A percentile compares a stretch with the other conserved stretches of the same genome.
These are phyloP conservation scores for Aspergillus indologenus DNA, from an alignment of 495 filamentous ascomycete genomes.

Conservation along the genomic window DNA sequence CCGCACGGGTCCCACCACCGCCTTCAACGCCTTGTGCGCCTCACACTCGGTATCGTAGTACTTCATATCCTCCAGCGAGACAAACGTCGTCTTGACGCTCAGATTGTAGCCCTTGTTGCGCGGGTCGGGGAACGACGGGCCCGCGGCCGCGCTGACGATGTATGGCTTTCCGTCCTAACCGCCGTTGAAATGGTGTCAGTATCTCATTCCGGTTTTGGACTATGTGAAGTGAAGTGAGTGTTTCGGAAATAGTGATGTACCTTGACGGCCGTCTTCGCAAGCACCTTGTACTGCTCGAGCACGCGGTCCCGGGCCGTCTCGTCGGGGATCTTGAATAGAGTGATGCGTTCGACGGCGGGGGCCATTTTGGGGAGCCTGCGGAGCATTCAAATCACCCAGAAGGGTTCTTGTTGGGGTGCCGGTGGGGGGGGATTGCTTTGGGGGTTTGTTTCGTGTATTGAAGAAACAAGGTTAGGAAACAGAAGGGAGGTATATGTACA, in stretches of 20 bases:
- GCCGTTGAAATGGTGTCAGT: no score
- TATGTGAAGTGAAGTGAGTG: no score
- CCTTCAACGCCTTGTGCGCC: constrained; percentile 61
- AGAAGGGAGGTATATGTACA: no score
- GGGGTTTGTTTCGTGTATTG: no score
- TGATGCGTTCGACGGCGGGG: constrained; percentile 50
- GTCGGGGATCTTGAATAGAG: constrained; percentile 58
- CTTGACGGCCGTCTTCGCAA: constrained; percentile 52
- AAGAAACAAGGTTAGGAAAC: not conserved
- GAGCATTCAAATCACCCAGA: not conserved
- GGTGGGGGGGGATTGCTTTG: not conserved
- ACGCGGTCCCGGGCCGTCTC: constrained; percentile 41
- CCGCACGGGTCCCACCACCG: constrained; percentile 32
- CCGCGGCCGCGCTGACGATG: constrained; percentile 50
- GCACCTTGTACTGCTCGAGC: constrained; percentile 47
- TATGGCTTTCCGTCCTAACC: constrained; percentile 69
- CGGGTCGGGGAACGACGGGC: constrained; percentile 46
- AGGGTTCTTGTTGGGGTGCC: not conserved
- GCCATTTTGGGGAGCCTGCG: constrained; percentile 28
- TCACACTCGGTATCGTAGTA: constrained; percentile 65
- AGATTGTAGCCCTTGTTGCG: constrained; percentile 64
- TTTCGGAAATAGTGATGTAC: no score
- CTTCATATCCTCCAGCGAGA: constrained; percentile 62
- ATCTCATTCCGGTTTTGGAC: no score
- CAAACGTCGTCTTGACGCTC: constrained; percentile 57